Evolutionary conservation across 2,329 filamentous ascomycete genomes (phyloP), one percentile per base, ranked within the genome.

Genomic region (Monosporascus sp.): DNA sequence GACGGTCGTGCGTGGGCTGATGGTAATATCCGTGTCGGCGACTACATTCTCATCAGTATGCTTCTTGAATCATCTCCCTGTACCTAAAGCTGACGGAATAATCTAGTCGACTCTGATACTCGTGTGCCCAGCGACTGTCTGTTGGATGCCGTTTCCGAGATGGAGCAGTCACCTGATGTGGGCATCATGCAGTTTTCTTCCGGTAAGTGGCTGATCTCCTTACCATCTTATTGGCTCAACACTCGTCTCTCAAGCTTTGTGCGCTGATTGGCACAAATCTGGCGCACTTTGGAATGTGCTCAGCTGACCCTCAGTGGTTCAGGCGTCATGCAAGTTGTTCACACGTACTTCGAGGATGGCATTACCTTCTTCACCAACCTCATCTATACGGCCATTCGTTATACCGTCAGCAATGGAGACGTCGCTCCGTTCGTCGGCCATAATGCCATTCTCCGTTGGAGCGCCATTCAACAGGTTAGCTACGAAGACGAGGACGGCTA

Each of bases 381-480:
- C 50, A 83, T 91, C 61, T 92, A 91, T 73, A 85, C 82, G 0
- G 82, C 85, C 36, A 91, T 91, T 62, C 77, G 80, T 26, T 91
- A 85, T 63, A 82, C 84, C 20, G 86, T 90, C 27, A 81, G 83
- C 7, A 86, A 82, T 49, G 88, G 88, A 5, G 88, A 91, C 51
- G 81, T 87, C 7, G 84, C 87, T 0, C 87, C 86, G 0, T 91
- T 91, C 60, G 88, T 91, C 56, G 88, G 88, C 1, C 88, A 91
- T 73, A 91, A 91, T 63, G 87, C 88, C 1, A 82, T 91, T 55
- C 74, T 91, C 16, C 80, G 88, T 22, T 91, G 88, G 88, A 74
- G 76, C 48, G 83, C 83, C 8, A 72, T 86, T 31, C 83, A 86
- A 59, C 74, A 81, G 48, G 77, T 85, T 45, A 76, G 76, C 3